Evolutionary conservation across 2,329 filamentous ascomycete species (phyloP).

Genomic region (Bretziella fagacearum): DNA sequence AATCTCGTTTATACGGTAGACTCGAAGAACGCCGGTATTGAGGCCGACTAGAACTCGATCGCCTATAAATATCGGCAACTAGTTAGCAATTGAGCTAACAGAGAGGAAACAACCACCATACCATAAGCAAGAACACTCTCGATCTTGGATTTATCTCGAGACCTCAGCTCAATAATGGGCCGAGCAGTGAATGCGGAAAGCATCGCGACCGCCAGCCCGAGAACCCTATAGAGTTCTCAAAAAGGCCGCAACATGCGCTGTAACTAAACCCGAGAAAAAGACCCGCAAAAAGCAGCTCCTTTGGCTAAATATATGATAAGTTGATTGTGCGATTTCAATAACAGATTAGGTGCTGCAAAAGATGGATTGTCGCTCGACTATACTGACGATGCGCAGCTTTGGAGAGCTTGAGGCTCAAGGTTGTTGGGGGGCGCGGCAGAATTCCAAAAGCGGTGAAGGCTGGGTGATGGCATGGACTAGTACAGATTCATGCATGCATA

Average conservation of each 20-base stretch:
- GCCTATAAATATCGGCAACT: constrained; percentile 33
- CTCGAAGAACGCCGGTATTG: constrained; percentile 70
- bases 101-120: constrained; percentile 23
- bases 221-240: constrained; percentile 19
- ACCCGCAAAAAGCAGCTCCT: too few species aligned
- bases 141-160: constrained; percentile 90
- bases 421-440: too few species aligned
- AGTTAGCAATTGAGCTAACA: constrained; percentile 3
- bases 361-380: too few species aligned
- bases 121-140: constrained; percentile 88
- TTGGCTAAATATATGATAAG: too few species aligned
- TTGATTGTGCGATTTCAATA: too few species aligned
- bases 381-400: too few species aligned
- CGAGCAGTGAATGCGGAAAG: constrained; percentile 94
- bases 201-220: constrained; percentile 45
- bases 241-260: constrained; percentile 17
- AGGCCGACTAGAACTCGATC: constrained; percentile 85
- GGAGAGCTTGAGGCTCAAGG: too few species aligned
- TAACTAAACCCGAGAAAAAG: too few species aligned
- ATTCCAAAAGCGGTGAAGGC: too few species aligned
- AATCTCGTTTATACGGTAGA: constrained; percentile 76
- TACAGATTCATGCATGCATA: too few species aligned
- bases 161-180: constrained; percentile 90
- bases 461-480: too few species aligned
- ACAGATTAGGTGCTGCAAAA: too few species aligned